Conservation (phyloP, 2,329 filamentous ascomycete species). For the Pseudocercospora eumusae region DNA sequence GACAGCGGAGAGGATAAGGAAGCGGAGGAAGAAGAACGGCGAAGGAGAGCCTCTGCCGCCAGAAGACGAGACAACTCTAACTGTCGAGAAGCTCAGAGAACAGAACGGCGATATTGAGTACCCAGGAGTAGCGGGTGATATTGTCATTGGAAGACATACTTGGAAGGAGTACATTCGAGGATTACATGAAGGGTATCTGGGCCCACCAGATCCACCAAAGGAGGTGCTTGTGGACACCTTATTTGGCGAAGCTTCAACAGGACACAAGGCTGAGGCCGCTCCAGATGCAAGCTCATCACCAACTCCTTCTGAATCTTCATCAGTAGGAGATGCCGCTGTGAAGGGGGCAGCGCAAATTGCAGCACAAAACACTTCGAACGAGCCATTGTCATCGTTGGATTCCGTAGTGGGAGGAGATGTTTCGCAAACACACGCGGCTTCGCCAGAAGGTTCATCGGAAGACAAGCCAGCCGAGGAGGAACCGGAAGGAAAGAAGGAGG, state of each 20-base stretch:
- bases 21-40: conserved; percentile 60
- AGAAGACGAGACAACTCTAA: conserved; percentile 55
- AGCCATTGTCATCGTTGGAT: conserved; percentile 18
- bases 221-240: conserved; percentile 17
- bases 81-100: conserved; percentile 64
- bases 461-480: conserved; percentile 31
- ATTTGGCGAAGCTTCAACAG: conserved; percentile 4
- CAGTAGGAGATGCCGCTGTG: conserved; percentile 35
- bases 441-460: conserved; percentile 8
- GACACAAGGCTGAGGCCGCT: conserved; percentile 26
- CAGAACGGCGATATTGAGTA: conserved; percentile 70
- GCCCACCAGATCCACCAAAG: conserved; percentile 69
- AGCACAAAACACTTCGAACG: neutral
- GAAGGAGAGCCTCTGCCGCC: conserved; percentile 50
- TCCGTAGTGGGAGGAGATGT: conserved; percentile 9
- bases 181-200: conserved; percentile 93
- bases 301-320: conserved; percentile 12
- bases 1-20: conserved; percentile 81
- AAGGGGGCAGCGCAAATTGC: conserved; percentile 28
- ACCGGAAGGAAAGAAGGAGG: conserved; percentile 34
- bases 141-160: conserved; percentile 85
- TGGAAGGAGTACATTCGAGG: conserved; percentile 98
- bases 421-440: conserved; percentile 11
- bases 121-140: conserved; percentile 74
- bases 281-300: conserved; percentile 16